Evolutionary conservation across 176 grass and related monocot species (phyloP).

Genomic region (Eragrostis nindensis): DNA sequence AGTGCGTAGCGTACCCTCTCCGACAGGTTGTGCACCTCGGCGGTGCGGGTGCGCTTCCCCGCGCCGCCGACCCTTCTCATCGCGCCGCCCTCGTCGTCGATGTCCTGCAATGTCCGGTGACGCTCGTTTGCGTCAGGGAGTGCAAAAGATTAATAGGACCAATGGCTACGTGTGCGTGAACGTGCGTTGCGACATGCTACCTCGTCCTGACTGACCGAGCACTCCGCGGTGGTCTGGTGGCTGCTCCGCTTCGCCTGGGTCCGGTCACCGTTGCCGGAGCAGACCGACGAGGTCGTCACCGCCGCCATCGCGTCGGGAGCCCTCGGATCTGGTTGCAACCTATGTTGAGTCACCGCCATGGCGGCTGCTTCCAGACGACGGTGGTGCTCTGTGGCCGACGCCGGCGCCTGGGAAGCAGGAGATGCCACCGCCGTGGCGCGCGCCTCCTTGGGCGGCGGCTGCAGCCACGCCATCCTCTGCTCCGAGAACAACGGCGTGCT

Average conservation of each 20-base stretch:
- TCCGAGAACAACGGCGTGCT: slow-evolving; percentile 16
- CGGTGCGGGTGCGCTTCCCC: slow-evolving; percentile 69
- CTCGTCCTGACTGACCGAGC: slow-evolving; percentile 52
- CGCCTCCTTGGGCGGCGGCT: slow-evolving; percentile 19
- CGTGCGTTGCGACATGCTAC: slow-evolving; percentile 20
- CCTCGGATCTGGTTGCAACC: slow-evolving; percentile 11
- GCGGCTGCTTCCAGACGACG: slow-evolving; percentile 32
- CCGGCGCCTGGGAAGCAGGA: too few relatives aligned
- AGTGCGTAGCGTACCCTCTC: slow-evolving; percentile 65
- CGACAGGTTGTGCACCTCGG: slow-evolving; percentile 90
- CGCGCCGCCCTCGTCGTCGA: slow-evolving; percentile 52
- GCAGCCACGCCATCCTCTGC: slow-evolving; percentile 28
- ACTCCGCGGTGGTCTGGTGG: slow-evolving; percentile 28
- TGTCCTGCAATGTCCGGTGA: slow-evolving; percentile 20
- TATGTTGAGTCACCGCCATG: slow-evolving; percentile 15
- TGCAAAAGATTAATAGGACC: not conserved
- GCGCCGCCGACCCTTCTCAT: slow-evolving; percentile 41
- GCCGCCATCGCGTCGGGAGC: slow-evolving; percentile 5
- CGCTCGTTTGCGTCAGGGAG: too few relatives aligned
- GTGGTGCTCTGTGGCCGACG: not conserved
- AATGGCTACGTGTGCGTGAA: not conserved
- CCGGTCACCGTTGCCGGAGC: slow-evolving; percentile 52
- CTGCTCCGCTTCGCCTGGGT: slow-evolving; percentile 47
- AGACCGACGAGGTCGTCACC: slow-evolving; percentile 39
- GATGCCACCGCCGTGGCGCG: slow-evolving; percentile 19